Conservation (phyloP, 768 basidiomycete genomes). For the Lepiota venenata region DNA sequence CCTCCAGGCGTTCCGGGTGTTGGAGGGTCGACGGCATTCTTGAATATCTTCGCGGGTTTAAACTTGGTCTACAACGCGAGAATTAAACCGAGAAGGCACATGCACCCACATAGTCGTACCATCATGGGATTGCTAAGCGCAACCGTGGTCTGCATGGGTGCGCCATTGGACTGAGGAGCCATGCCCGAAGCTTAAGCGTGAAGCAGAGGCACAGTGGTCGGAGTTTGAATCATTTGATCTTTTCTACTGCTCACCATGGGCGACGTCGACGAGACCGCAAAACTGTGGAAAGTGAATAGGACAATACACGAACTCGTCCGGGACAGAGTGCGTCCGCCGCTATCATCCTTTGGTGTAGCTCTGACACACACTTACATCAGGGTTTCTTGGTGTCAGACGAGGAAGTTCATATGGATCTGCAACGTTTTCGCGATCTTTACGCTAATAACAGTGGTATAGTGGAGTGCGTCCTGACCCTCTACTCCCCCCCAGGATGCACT, state of each 20-base stretch:
- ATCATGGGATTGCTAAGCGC: constrained; percentile 46
- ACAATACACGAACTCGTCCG: constrained; percentile 96
- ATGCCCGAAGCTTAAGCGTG: neutral
- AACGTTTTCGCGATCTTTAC: constrained; percentile 70
- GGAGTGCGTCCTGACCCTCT: constrained; percentile 62
- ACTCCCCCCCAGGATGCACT: neutral
- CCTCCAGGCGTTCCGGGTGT: constrained; percentile 32
- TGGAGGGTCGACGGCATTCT: constrained; percentile 66
- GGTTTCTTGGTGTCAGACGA: constrained; percentile 93
- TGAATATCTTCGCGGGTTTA: constrained; percentile 90
- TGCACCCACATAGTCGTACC: constrained; percentile 31
- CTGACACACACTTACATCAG: constrained; percentile 37
- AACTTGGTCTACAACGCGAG: constrained; percentile 52
- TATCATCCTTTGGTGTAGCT: constrained; percentile 20
- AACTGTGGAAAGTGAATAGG: constrained; percentile 93
- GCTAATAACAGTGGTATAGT: constrained; percentile 71
- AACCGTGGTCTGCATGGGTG: constrained; percentile 27
- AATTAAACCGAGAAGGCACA: neutral
- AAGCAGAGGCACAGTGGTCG: constrained; percentile 30
- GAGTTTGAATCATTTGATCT: constrained; percentile 47
- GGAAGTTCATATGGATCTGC: constrained; percentile 86
- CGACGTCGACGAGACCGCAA: constrained; percentile 77
- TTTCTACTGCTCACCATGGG: constrained; percentile 43
- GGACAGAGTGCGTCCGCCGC: constrained; percentile 69
- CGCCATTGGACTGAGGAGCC: constrained; percentile 9